phyloP scores from a whole-genome alignment of 2,329 filamentous ascomycete genomes.

The Fusarium veterinarium region DNA sequence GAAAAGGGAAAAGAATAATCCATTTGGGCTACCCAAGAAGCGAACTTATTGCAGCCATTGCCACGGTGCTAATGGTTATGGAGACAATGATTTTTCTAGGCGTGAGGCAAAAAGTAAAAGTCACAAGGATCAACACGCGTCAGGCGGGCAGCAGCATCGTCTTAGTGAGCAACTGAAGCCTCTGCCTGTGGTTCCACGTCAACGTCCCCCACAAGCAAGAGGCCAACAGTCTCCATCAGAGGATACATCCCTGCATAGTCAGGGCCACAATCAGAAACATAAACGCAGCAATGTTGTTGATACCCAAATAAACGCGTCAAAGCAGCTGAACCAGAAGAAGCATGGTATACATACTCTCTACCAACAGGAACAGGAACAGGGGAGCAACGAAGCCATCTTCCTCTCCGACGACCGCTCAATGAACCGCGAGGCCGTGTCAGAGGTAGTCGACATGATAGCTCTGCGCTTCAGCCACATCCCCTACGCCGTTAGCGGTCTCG shows the following conservation, averaged over 20 bases:
- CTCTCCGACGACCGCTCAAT: slow-evolving; percentile 40
- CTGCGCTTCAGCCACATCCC: slow-evolving; percentile 55
- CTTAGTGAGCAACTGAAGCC: slow-evolving; percentile 11
- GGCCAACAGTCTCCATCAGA: slow-evolving; percentile 4
- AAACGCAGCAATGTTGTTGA: slow-evolving; percentile 2
- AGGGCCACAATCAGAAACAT: slow-evolving; percentile 9
- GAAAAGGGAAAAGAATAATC: neutral
- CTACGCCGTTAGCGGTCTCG: slow-evolving; percentile 60
- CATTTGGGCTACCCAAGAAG: neutral
- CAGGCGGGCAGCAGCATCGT: slow-evolving; percentile 10
- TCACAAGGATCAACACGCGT: slow-evolving; percentile 21
- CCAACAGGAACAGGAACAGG: slow-evolving; percentile 4
- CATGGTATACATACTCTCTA: neutral
- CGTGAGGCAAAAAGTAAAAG: neutral
- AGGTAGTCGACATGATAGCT: slow-evolving; percentile 56
- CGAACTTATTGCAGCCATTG: neutral
- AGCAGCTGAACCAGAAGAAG: neutral
- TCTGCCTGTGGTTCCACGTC: slow-evolving; percentile 31
- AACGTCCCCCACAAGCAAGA: slow-evolving; percentile 22
- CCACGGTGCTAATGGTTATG: neutral
- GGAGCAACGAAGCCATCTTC: slow-evolving; percentile 23
- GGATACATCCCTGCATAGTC: slow-evolving; percentile 15
- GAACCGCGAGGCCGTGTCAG: slow-evolving; percentile 45
- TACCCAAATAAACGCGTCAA: neutral
- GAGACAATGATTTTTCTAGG: neutral